These are phyloP conservation scores for Emiliania huxleyi DNA, from an alignment of 78 protist genomes.

Conservation along the genomic window DNA sequence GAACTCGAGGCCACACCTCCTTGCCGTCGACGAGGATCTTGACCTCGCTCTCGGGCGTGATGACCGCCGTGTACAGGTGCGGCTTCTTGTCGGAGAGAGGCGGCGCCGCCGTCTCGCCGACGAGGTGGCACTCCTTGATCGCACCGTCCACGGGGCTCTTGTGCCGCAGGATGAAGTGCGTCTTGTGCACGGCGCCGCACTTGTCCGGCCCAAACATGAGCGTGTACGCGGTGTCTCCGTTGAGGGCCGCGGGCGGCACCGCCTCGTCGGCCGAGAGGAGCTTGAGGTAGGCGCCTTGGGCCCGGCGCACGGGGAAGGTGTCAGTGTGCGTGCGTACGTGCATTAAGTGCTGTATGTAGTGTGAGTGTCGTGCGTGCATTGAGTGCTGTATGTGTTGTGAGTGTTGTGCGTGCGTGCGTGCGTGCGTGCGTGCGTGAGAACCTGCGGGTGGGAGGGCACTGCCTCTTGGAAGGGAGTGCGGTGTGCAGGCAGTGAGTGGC, in stretches of 20 bases:
- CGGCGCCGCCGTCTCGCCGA: neutral
- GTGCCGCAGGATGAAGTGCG: conserved; percentile 41
- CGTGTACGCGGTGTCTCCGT: neutral
- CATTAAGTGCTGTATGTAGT: no score
- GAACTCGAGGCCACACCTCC: no score
- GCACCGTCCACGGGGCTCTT: conserved; percentile 14
- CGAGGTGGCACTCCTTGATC: conserved; percentile 29
- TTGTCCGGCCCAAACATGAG: conserved; percentile 55
- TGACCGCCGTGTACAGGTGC: neutral
- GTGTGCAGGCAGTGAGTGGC: no score
- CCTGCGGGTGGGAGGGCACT: no score
- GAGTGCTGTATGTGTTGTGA: no score
- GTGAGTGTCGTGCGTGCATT: no score
- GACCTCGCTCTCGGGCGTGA: neutral
- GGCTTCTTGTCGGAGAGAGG: conserved; percentile 28
- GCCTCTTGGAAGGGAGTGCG: no score
- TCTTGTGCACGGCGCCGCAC: conserved; percentile 17
- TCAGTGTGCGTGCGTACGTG: no score
- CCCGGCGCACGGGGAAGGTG: no score
- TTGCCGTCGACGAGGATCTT: neutral
- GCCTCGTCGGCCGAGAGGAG: neutral
- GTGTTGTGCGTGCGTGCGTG: no score
- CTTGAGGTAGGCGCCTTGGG: conserved; percentile 43
- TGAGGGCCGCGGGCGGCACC: neutral
- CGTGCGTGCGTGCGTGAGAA: no score